Conservation (phyloP, 176 grass and related monocot species). For the Phragmites australis region DNA sequence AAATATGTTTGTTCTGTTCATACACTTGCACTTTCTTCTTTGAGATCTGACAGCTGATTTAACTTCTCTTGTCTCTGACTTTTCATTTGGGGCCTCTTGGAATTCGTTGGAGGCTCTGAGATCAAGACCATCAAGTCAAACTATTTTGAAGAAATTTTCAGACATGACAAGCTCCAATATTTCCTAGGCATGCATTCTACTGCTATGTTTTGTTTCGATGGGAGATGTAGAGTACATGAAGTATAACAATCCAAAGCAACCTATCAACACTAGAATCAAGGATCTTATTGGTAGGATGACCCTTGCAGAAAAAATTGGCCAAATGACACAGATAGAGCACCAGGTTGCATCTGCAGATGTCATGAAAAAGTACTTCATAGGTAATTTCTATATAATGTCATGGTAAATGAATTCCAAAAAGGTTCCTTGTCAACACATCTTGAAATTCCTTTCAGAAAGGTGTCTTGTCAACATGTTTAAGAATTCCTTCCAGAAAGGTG, state of each 20-base stretch:
- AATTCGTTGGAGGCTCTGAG: not conserved
- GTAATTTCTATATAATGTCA: too few species aligned
- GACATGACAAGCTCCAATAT: conserved; percentile 37
- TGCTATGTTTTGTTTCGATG: conserved; percentile 48
- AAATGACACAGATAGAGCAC: too few species aligned
- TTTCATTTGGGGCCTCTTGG: not conserved
- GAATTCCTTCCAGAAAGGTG: too few species aligned
- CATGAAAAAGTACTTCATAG: too few species aligned
- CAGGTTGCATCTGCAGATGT: too few species aligned
- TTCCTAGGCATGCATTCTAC: conserved; percentile 47
- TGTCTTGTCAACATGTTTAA: too few species aligned
- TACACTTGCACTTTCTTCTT: not conserved
- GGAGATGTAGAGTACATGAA: conserved; percentile 67
- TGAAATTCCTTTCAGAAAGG: too few species aligned
- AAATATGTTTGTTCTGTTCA: not conserved
- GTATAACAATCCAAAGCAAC: conserved; percentile 62
- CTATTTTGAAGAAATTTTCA: not conserved
- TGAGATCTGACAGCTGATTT: conserved; percentile 13
- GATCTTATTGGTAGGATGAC: too few species aligned
- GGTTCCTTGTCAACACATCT: too few species aligned
- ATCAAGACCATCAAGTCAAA: not conserved
- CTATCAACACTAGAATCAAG: too few species aligned
- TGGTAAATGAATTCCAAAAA: too few species aligned
- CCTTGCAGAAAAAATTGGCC: too few species aligned
- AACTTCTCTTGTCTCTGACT: not conserved